Evolutionary conservation across 805 yeast genomes (phyloP).

Genomic region (Huiozyma naganishii): DNA sequence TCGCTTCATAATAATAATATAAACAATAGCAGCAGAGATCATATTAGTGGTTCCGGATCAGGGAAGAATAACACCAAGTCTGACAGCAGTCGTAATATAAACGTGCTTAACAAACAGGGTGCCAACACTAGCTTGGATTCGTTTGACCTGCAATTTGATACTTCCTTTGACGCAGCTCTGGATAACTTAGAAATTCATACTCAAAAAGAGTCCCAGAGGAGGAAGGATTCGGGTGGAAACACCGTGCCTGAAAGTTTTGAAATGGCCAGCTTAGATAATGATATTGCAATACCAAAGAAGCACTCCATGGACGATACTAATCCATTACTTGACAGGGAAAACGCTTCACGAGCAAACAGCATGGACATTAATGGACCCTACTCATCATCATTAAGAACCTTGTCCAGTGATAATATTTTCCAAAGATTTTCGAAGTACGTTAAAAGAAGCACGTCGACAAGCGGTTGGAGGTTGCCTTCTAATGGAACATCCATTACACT

Average conservation of each 20-base stretch:
- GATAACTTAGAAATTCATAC: constrained; percentile 37
- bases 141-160: constrained; percentile 54
- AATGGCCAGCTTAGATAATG: constrained; percentile 16
- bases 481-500: constrained; percentile 8
- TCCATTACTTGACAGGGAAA: constrained; percentile 6
- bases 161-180: constrained; percentile 51
- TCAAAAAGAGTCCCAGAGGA: constrained; percentile 4
- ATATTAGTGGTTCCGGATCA: no score
- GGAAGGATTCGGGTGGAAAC: constrained; percentile 2
- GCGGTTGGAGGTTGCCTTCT: constrained; percentile 4
- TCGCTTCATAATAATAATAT: no score
- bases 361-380: not conserved
- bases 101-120: not conserved
- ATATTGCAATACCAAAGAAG: constrained; percentile 1
- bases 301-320: constrained; percentile 13
- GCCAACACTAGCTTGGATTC: constrained; percentile 24
- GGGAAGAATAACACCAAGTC: no score
- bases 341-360: not conserved
- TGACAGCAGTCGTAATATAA: no score
- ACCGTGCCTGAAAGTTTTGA: constrained; percentile 19
- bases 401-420: constrained; percentile 1
- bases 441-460: constrained; percentile 1
- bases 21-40: no score
- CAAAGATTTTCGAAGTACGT: not conserved
- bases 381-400: constrained; percentile 1